These are phyloP conservation scores for Wickerhamomyces bisporus DNA, from an alignment of 805 yeast species.

Conservation along the genomic window DNA sequence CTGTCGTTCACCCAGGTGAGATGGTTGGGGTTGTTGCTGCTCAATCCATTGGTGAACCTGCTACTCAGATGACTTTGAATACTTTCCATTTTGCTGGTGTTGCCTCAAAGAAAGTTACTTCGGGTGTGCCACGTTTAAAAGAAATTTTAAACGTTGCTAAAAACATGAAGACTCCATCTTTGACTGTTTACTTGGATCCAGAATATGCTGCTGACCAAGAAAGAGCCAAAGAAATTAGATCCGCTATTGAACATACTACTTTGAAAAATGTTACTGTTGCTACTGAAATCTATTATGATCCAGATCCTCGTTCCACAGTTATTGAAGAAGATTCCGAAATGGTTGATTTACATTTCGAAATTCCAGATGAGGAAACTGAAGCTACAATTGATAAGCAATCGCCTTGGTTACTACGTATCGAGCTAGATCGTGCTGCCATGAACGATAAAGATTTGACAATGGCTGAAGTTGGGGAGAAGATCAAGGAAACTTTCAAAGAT, in stretches of 20 bases:
- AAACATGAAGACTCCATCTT: conserved; percentile 98
- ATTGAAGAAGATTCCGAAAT: conserved; percentile 96
- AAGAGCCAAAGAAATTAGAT: conserved; percentile 89
- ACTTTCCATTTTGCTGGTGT: conserved; percentile 99
- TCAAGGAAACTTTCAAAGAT: conserved; percentile 86
- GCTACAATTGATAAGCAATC: conserved; percentile 91
- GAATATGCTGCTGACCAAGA: conserved; percentile 85
- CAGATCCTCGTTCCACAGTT: conserved; percentile 96
- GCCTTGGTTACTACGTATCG: conserved; percentile 96
- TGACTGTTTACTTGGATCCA: conserved; percentile 84
- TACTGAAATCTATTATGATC: conserved; percentile 95
- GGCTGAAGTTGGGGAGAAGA: conserved; percentile 97
- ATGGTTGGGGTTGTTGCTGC: conserved; percentile 99
- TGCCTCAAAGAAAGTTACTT: conserved; percentile 90
- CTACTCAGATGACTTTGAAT: conserved; percentile 95
- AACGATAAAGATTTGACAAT: conserved; percentile 95
- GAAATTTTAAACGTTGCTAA: conserved; percentile 98
- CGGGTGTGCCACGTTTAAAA: conserved; percentile 97
- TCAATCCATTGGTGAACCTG: conserved; percentile 97
- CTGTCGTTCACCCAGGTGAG: conserved; percentile 94
- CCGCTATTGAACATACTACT: conserved; percentile 95
- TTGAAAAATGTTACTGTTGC: conserved; percentile 94
- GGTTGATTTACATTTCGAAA: conserved; percentile 93
- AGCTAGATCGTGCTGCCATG: conserved; percentile 98
- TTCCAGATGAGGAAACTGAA: conserved; percentile 97